Percentiles rank a stretch among this genome's conserved stretches.
Conservation (phyloP, 768 basidiomycete species). For the Tremella yokohamensis region DNA sequence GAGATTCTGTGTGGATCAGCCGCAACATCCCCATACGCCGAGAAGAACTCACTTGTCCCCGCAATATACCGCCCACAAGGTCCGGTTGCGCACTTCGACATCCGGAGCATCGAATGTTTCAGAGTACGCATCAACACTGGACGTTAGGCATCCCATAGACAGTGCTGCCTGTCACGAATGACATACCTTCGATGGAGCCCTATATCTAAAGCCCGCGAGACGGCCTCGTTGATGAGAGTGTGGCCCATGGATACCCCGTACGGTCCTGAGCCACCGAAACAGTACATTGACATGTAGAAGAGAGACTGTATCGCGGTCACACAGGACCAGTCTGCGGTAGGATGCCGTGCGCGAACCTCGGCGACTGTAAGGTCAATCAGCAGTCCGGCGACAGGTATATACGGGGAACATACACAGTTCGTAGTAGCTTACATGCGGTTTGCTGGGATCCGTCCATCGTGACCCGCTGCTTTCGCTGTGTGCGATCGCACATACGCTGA, state of each 20-base stretch:
- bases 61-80: slow-evolving; percentile 8
- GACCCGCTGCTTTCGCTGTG: background rate
- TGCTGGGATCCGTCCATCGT: background rate
- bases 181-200: slow-evolving; percentile 5
- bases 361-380: background rate
- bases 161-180: too few species aligned
- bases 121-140: background rate
- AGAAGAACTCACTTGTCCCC: slow-evolving; percentile 5
- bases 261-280: slow-evolving; percentile 2
- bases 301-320: background rate
- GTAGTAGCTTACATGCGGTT: background rate
- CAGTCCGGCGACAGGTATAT: background rate
- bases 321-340: background rate
- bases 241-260: slow-evolving; percentile 7
- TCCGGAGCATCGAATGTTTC: slow-evolving; percentile 1
- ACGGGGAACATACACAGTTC: background rate
- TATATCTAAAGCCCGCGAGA: background rate
- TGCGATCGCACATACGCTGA: background rate
- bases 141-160: too few species aligned
- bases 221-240: slow-evolving; percentile 7
- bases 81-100: slow-evolving; percentile 4
- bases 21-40: background rate
- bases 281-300: slow-evolving; percentile 4
- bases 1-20: slow-evolving; percentile 1
- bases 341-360: background rate